Conservation (phyloP, 139 green algal species). For the Yamagishiella unicocca region DNA sequence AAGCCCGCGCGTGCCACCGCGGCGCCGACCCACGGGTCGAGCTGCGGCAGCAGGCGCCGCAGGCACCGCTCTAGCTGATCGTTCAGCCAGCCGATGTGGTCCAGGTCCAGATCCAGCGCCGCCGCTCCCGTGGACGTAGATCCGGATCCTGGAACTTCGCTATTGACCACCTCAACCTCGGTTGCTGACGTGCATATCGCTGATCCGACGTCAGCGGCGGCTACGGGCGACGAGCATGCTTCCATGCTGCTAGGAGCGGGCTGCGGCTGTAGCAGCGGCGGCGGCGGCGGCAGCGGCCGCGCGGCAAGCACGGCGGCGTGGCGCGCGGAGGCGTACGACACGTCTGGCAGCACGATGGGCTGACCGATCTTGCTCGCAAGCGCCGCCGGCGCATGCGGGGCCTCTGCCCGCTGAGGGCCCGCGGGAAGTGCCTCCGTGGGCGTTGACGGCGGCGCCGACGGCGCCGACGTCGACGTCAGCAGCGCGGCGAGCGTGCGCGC, state of each 20-base stretch:
- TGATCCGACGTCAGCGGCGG: too few species aligned
- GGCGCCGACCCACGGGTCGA: background rate
- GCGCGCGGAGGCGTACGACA: background rate
- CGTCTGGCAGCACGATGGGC: slow-evolving; percentile 21
- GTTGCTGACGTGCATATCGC: too few species aligned
- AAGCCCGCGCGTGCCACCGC: slow-evolving; percentile 33
- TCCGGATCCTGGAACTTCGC: too few species aligned
- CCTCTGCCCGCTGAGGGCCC: background rate
- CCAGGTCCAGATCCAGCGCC: slow-evolving; percentile 22
- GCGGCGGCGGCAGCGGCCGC: slow-evolving; percentile 2
- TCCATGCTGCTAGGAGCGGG: too few species aligned
- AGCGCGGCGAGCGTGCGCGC: background rate
- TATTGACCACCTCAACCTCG: too few species aligned
- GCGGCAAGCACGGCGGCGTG: background rate
- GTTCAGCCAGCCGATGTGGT: slow-evolving; percentile 30
- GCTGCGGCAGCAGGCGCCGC: slow-evolving; percentile 31
- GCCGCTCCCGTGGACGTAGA: background rate
- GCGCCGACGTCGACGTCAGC: background rate
- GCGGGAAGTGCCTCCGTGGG: background rate
- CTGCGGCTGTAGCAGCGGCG: too few species aligned
- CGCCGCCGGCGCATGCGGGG: background rate
- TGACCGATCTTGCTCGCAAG: background rate
- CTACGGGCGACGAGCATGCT: too few species aligned
- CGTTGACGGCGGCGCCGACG: background rate
- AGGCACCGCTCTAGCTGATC: slow-evolving; percentile 11